Percentiles rank a stretch among this genome's conserved stretches.
Evolutionary conservation across 2,329 filamentous ascomycete genomes (phyloP).

Genomic region (Teratosphaeriaceae sp.): DNA sequence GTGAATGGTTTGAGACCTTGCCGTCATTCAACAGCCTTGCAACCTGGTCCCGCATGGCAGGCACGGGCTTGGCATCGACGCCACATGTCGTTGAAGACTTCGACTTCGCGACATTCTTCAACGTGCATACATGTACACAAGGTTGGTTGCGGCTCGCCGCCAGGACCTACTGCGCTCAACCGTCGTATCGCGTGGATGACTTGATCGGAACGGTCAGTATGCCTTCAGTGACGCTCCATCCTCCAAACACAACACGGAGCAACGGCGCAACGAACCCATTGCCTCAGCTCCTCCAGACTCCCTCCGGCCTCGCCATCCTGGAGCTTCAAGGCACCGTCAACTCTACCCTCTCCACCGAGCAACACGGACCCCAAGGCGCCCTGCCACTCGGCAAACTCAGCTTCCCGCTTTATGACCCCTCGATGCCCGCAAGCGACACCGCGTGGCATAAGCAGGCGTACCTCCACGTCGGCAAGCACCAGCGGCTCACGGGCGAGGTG

Average conservation of each 20-base stretch:
- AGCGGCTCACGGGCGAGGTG: constrained; percentile 81
- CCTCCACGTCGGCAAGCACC: constrained; percentile 81
- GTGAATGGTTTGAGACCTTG: too few relatives aligned
- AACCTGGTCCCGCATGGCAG: too few relatives aligned
- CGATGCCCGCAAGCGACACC: constrained; percentile 45
- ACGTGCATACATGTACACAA: too few relatives aligned
- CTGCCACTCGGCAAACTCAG: constrained; percentile 64
- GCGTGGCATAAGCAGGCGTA: constrained; percentile 84
- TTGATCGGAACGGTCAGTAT: too few relatives aligned
- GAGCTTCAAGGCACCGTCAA: constrained; percentile 92
- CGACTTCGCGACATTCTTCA: too few relatives aligned
- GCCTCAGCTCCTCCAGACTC: constrained; percentile 78
- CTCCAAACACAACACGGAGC: constrained; percentile 3
- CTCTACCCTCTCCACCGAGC: constrained; percentile 46
- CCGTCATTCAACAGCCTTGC: too few relatives aligned
- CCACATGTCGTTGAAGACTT: too few relatives aligned
- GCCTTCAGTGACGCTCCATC: constrained; percentile 12
- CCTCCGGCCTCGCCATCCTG: constrained; percentile 78
- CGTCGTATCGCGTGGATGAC: too few relatives aligned
- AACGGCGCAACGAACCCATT: constrained; percentile 50
- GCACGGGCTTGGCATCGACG: too few relatives aligned
- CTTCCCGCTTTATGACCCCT: constrained; percentile 65
- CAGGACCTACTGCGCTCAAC: too few relatives aligned
- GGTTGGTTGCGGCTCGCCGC: too few relatives aligned
- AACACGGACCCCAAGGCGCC: constrained; percentile 13